phyloP scores from a whole-genome alignment of 352 stramenopile genomes.

The Phytopythium vexans region DNA sequence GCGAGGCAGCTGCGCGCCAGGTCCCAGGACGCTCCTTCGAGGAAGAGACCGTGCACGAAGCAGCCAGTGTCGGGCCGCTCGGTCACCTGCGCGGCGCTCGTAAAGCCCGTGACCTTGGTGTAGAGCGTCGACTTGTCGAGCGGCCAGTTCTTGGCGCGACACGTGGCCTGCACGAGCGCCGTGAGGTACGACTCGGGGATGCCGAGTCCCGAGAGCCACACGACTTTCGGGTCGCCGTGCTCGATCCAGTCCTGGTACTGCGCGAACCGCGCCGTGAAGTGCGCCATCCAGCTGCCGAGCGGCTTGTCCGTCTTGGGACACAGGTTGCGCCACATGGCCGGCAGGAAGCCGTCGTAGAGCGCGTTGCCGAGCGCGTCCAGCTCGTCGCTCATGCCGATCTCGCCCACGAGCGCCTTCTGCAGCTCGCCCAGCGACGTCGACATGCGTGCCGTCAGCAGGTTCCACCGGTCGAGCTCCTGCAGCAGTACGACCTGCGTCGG shows the following conservation, averaged over 20 bases:
- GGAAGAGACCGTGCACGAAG: constrained; percentile 90
- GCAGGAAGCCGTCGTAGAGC: constrained; percentile 93
- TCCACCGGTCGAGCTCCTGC: constrained; percentile 95
- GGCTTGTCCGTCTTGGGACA: constrained; percentile 93
- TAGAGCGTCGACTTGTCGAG: constrained; percentile 95
- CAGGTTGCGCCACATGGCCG: constrained; percentile 87
- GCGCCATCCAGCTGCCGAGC: constrained; percentile 94
- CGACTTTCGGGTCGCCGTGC: constrained; percentile 86
- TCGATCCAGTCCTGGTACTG: constrained; percentile 93
- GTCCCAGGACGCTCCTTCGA: constrained; percentile 95
- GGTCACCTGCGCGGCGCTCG: constrained; percentile 55
- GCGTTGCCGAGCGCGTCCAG: constrained; percentile 90
- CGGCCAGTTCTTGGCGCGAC: constrained; percentile 91
- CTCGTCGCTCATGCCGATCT: constrained; percentile 96
- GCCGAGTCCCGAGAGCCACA: constrained; percentile 94
- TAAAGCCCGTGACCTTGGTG: constrained; percentile 90
- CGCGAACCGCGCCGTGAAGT: constrained; percentile 85
- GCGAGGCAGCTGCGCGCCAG: constrained; percentile 66
- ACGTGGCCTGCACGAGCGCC: constrained; percentile 94
- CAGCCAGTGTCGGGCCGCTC: constrained; percentile 80
- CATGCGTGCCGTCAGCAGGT: constrained; percentile 88
- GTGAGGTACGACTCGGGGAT: constrained; percentile 96
- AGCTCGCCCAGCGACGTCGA: constrained; percentile 82
- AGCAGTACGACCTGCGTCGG: constrained; percentile 92
- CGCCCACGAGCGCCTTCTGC: constrained; percentile 90